Evolutionary conservation across 73 alveolate species (phyloP).

Genomic region (Stentor coeruleus): DNA sequence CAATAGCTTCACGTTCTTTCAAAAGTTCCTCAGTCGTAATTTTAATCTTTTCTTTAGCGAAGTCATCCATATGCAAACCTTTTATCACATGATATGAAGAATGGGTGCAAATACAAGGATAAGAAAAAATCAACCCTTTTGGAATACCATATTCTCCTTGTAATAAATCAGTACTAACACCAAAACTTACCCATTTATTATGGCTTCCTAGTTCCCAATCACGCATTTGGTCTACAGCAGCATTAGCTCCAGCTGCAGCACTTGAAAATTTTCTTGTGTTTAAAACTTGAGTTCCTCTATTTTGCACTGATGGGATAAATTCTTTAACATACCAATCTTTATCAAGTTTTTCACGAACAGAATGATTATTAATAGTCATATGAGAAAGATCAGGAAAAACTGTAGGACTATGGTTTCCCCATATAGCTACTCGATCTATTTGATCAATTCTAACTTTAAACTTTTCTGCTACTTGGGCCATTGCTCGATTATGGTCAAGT

Average conservation of each 20-base stretch:
- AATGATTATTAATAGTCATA: conserved; percentile 64
- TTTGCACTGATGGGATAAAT: conserved; percentile 92
- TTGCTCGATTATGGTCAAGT: conserved; percentile 97
- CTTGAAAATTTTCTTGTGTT: conserved; percentile 89
- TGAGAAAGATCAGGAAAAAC: conserved; percentile 83
- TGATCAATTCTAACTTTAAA: conserved; percentile 67
- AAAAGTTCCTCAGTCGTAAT: conserved; percentile 69
- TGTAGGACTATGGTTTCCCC: conserved; percentile 98
- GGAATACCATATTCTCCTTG: conserved; percentile 78
- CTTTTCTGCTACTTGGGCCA: conserved; percentile 86
- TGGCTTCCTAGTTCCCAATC: conserved; percentile 94
- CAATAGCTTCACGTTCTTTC: conserved; percentile 72
- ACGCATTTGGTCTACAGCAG: conserved; percentile 96
- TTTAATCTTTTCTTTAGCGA: conserved; percentile 53
- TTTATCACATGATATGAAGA: conserved; percentile 69
- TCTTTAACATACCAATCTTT: conserved; percentile 42
- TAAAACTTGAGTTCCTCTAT: conserved; percentile 97
- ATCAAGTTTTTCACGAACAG: conserved; percentile 49
- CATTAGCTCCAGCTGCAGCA: conserved; percentile 98
- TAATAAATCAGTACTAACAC: conserved; percentile 66
- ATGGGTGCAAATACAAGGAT: conserved; percentile 70
- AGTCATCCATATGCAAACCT: conserved; percentile 67
- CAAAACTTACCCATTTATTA: conserved; percentile 89
- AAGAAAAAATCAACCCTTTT: conserved; percentile 84
- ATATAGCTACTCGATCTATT: conserved; percentile 72